phyloP scores from a whole-genome alignment of 768 basidiomycete genomes.

The Tricholoma sp. region DNA sequence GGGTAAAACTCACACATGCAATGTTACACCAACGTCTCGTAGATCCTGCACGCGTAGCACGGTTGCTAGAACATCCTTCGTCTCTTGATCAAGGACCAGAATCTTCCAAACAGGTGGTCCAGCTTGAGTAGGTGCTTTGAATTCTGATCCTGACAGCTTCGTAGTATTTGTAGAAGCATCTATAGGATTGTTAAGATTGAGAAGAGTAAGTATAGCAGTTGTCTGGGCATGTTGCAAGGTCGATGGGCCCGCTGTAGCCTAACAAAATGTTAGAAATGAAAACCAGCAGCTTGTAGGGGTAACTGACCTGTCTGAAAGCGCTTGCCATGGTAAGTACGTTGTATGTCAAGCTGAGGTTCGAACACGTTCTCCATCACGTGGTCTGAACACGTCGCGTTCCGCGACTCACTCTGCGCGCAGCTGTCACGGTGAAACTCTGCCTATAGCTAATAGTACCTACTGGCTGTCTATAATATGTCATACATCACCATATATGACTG shows the following conservation, averaged over 20 bases:
- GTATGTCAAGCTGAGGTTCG: too few species aligned
- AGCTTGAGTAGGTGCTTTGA: conserved; percentile 46
- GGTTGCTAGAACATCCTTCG: conserved; percentile 95
- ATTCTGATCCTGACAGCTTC: conserved; percentile 32
- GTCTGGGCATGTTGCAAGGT: conserved; percentile 91
- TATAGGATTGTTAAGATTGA: conserved; percentile 75
- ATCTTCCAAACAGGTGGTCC: conserved; percentile 95
- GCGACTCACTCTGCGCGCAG: too few species aligned
- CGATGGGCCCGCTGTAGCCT: conserved; percentile 29
- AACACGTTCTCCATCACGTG: too few species aligned
- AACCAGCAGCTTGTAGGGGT: too few species aligned
- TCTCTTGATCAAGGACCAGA: conserved; percentile 88
- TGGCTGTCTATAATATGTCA: too few species aligned
- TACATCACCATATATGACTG: too few species aligned
- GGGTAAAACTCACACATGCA: conserved; percentile 77
- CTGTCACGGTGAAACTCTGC: too few species aligned
- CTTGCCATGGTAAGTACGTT: conserved; percentile 23
- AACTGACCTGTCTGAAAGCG: conserved; percentile 29
- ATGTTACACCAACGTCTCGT: conserved; percentile 92
- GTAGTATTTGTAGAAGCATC: conserved; percentile 32
- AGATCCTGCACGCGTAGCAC: conserved; percentile 94
- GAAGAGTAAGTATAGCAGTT: conserved; percentile 72
- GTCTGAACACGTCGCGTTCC: too few species aligned
- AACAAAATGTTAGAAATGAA: not conserved
- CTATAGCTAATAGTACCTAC: too few species aligned